phyloP scores from a whole-genome alignment of 371 early-diverging fungal species.

The Mucor indicus region DNA sequence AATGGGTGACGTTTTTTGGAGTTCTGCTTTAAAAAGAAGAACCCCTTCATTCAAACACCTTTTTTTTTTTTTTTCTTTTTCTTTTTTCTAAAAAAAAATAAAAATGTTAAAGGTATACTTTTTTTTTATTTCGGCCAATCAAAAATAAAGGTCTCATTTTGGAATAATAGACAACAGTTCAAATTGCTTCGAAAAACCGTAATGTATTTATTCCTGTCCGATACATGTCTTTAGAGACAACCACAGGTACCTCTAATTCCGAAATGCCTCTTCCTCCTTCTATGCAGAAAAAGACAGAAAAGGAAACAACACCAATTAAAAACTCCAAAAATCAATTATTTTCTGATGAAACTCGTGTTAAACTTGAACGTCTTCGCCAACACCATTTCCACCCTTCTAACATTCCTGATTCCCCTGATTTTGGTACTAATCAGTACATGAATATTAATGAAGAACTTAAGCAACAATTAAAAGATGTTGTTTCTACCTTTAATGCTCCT shows the following conservation, averaged over 20 bases:
- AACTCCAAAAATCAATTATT: constrained; percentile 13
- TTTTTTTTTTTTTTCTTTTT: constrained; percentile 2
- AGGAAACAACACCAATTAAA: constrained; percentile 1
- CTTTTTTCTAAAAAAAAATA: background rate
- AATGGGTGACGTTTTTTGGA: background rate
- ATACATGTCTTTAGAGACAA: constrained; percentile 19
- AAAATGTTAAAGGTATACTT: constrained; percentile 13
- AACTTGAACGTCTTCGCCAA: constrained; percentile 35
- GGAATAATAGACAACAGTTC: background rate
- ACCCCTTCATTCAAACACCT: background rate
- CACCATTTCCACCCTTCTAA: constrained; percentile 50
- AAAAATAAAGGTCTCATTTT: background rate
- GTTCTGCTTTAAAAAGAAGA: background rate
- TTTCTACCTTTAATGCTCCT: constrained; percentile 65
- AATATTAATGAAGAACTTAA: constrained; percentile 59
- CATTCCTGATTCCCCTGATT: constrained; percentile 59
- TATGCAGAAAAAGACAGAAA: constrained; percentile 11
- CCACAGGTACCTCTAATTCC: background rate
- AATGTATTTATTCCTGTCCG: constrained; percentile 2
- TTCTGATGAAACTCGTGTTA: constrained; percentile 35
- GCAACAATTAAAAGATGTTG: constrained; percentile 55
- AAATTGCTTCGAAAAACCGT: background rate
- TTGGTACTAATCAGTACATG: constrained; percentile 67
- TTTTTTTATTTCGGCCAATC: too few species aligned
- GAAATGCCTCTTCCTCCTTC: constrained; percentile 18